Conservation (phyloP, 768 basidiomycete genomes). For the Tricholomella constricta region DNA sequence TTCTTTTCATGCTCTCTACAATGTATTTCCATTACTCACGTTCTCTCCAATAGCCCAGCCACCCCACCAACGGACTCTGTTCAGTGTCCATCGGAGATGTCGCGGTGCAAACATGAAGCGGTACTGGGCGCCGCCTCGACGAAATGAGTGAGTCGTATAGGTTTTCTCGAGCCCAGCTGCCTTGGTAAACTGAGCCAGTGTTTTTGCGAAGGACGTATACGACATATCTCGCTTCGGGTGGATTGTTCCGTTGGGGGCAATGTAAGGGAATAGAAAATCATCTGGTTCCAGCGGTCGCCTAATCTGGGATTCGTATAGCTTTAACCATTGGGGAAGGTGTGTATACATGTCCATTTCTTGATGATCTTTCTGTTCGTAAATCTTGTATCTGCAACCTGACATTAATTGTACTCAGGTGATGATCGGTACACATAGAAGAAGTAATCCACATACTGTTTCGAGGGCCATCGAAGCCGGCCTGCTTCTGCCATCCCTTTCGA, state of each 20-base stretch:
- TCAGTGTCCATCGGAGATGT: constrained; percentile 36
- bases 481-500: constrained; percentile 18
- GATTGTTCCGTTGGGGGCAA: no score
- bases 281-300: no score
- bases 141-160: neutral
- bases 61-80: constrained; percentile 41
- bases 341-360: neutral
- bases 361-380: constrained; percentile 36
- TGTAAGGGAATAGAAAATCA: no score
- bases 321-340: neutral
- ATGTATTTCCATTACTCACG: no score
- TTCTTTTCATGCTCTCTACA: no score
- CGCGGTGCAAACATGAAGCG: constrained; percentile 39
- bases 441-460: no score
- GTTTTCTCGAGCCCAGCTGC: no score
- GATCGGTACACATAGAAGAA: neutral
- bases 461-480: no score
- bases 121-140: constrained; percentile 40
- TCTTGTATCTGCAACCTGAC: constrained; percentile 30
- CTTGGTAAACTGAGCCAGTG: no score
- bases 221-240: no score
- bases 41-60: constrained; percentile 42
- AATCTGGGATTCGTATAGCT: constrained; percentile 23
- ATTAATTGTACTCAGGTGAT: constrained; percentile 1
- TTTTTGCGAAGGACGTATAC: no score